phyloP scores from a whole-genome alignment of 2,329 filamentous ascomycete genomes.

The Truncatella angustata region DNA sequence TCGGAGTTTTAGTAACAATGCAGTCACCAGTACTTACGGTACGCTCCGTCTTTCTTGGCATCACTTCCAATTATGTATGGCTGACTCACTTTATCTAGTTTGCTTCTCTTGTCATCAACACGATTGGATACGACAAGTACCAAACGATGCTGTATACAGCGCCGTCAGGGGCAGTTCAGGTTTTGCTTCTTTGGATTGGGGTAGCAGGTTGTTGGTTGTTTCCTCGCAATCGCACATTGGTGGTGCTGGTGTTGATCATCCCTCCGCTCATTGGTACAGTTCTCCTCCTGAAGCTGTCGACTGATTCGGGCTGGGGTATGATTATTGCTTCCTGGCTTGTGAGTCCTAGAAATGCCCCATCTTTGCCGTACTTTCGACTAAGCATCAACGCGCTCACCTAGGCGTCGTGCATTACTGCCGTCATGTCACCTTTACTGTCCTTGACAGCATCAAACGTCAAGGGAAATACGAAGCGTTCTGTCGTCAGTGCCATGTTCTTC shows the following conservation, averaged over 20 bases:
- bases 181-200: slow-evolving; percentile 44
- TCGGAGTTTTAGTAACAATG: slow-evolving; percentile 45
- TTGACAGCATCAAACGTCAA: slow-evolving; percentile 48
- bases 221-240: slow-evolving; percentile 36
- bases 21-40: slow-evolving; percentile 43
- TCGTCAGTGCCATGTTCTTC: slow-evolving; percentile 47
- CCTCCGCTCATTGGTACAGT: slow-evolving; percentile 42
- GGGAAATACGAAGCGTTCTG: slow-evolving; percentile 48
- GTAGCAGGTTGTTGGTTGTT: slow-evolving; percentile 35
- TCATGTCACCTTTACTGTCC: slow-evolving; percentile 40
- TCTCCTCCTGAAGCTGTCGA: slow-evolving; percentile 39
- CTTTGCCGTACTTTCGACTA: not conserved
- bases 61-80: not conserved
- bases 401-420: slow-evolving; percentile 40
- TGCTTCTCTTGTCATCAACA: slow-evolving; percentile 47
- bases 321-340: slow-evolving; percentile 46
- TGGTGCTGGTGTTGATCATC: slow-evolving; percentile 37
- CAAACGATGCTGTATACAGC: slow-evolving; percentile 46
- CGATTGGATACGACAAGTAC: slow-evolving; percentile 40
- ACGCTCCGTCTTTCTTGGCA: not conserved
- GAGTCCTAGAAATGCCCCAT: slow-evolving; percentile 6
- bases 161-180: slow-evolving; percentile 46
- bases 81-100: slow-evolving; percentile 30
- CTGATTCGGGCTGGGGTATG: slow-evolving; percentile 42
- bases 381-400: slow-evolving; percentile 9